Percentiles rank a stretch among this genome's conserved stretches.
Evolutionary conservation across 106 monocot genomes (phyloP).

Genomic region (Ottelia alismoides): DNA sequence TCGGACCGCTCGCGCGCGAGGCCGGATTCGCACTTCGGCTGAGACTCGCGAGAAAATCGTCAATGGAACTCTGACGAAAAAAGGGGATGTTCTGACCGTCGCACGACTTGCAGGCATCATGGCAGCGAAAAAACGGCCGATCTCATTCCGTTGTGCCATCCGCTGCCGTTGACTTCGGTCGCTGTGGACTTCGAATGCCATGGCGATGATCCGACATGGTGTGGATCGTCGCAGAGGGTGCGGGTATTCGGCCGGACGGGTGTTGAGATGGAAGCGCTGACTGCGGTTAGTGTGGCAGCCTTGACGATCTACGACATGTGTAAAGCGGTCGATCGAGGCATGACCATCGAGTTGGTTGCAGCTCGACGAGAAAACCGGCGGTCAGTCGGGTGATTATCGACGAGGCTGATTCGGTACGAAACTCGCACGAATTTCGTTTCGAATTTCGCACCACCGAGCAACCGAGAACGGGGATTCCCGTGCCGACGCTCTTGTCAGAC

Average conservation of each 20-base stretch:
- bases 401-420: too few species aligned
- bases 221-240: conserved; percentile 56
- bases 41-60: too few species aligned
- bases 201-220: conserved; percentile 55
- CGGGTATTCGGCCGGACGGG: conserved; percentile 50
- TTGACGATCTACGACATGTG: conserved; percentile 90
- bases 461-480: too few species aligned
- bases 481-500: too few species aligned
- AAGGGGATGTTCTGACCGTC: conserved; percentile 74
- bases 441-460: too few species aligned
- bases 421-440: too few species aligned
- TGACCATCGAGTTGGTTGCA: too few species aligned
- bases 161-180: conserved; percentile 37
- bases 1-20: conserved; percentile 52
- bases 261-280: conserved; percentile 90
- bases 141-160: conserved; percentile 73
- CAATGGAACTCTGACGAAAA: conserved; percentile 50
- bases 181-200: conserved; percentile 37
- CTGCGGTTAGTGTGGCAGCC: conserved; percentile 64
- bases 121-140: conserved; percentile 64
- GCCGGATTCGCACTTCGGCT: conserved; percentile 30
- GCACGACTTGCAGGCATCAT: conserved; percentile 73
- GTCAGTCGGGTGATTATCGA: too few species aligned
- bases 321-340: too few species aligned
- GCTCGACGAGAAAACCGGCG: too few species aligned